Conservation (phyloP, 805 yeast species). For the Groenewaldozyma tartarivorans region DNA sequence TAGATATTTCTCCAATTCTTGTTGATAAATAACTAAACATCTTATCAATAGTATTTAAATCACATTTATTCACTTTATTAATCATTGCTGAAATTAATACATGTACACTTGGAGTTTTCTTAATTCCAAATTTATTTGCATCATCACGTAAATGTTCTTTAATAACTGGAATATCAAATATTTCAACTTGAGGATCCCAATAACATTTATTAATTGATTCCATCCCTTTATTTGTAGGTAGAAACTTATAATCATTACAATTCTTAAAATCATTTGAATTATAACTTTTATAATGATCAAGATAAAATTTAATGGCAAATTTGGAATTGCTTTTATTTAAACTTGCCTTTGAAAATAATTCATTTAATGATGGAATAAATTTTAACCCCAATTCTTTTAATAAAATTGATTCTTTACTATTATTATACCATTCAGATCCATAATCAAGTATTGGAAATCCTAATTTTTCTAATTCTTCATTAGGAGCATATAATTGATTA, state of each 20-base stretch:
- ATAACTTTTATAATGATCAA: slow-evolving; percentile 13
- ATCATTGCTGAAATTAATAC: slow-evolving; percentile 10
- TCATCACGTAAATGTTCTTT: slow-evolving; percentile 14
- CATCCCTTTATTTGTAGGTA: slow-evolving; percentile 1
- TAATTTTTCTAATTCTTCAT: slow-evolving; percentile 17
- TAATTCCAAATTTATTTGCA: slow-evolving; percentile 26
- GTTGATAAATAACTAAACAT: background rate
- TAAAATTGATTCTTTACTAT: slow-evolving; percentile 22
- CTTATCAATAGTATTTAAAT: background rate
- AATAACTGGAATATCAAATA: slow-evolving; percentile 26
- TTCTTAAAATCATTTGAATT: background rate
- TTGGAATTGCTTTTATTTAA: slow-evolving; percentile 9
- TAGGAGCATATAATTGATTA: slow-evolving; percentile 26
- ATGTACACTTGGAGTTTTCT: slow-evolving; percentile 18
- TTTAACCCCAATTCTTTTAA: slow-evolving; percentile 25
- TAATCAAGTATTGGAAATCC: slow-evolving; percentile 25
- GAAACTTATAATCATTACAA: background rate
- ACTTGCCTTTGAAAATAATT: slow-evolving; percentile 17
- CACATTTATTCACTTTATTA: background rate
- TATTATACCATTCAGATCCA: slow-evolving; percentile 19
- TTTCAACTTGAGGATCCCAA: slow-evolving; percentile 14
- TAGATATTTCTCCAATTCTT: background rate
- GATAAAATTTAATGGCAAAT: slow-evolving; percentile 23
- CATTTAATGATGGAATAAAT: slow-evolving; percentile 18
- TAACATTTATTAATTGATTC: slow-evolving; percentile 20